Evolutionary conservation across 2,329 filamentous ascomycete species (phyloP).

Genomic region (Celoporthe dispersa): DNA sequence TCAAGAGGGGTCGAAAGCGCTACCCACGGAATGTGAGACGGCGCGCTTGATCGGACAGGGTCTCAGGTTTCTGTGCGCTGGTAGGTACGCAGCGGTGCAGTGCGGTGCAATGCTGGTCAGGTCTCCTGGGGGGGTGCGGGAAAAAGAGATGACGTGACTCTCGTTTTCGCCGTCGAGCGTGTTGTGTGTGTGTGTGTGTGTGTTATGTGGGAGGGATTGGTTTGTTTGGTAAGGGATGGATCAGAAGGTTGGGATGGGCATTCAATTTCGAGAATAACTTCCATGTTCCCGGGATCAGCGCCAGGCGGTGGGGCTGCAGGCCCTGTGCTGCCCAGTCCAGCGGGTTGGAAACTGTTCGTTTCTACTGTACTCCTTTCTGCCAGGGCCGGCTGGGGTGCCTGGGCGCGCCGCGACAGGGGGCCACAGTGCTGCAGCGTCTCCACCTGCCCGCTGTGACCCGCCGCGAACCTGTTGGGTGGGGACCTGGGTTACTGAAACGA

Average conservation of each 20-base stretch:
- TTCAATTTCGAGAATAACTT: slow-evolving; percentile 15
- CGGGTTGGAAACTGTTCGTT: slow-evolving; percentile 1
- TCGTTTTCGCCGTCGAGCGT: neutral
- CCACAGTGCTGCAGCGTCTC: neutral
- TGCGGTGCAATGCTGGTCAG: neutral
- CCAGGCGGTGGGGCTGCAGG: slow-evolving; percentile 1
- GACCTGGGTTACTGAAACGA: slow-evolving; percentile 6
- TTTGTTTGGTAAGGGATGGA: slow-evolving; percentile 14
- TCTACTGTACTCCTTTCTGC: slow-evolving; percentile 3
- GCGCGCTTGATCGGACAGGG: neutral
- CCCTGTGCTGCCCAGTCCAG: neutral
- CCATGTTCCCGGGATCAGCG: slow-evolving; percentile 9
- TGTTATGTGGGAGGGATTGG: slow-evolving; percentile 6
- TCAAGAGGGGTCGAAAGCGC: neutral
- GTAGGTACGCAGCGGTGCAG: neutral
- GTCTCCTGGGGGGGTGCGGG: neutral
- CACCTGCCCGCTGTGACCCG: neutral
- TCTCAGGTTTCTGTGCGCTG: neutral
- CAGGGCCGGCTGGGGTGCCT: slow-evolving; percentile 2
- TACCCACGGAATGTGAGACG: neutral
- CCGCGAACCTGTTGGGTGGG: neutral
- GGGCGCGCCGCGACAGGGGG: neutral
- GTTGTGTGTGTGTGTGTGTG: neutral
- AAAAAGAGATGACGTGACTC: neutral
- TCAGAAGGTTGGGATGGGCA: slow-evolving; percentile 3